Conservation (phyloP, 2,329 filamentous ascomycete genomes). For the Aureobasidium mangrovei region DNA sequence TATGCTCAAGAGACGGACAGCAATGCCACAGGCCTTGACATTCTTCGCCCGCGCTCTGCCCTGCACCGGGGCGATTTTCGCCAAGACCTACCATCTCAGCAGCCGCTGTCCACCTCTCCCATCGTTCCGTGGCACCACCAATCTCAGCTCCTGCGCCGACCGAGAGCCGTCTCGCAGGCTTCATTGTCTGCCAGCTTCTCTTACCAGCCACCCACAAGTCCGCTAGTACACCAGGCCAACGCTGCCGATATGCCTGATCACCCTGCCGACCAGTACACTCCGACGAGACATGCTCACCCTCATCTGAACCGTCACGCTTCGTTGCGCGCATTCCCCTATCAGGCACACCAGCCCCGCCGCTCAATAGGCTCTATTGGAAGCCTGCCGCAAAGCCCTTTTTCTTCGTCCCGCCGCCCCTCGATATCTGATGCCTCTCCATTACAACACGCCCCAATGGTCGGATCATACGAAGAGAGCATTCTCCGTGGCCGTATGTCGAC, state of each 20-base stretch:
- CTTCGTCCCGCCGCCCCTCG: conserved; percentile 57
- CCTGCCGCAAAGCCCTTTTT: conserved; percentile 36
- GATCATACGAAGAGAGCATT: conserved; percentile 96
- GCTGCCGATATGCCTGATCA: conserved; percentile 63
- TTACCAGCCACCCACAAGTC: conserved; percentile 83
- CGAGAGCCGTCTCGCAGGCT: conserved; percentile 44
- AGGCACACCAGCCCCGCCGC: conserved; percentile 69
- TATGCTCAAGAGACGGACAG: background rate
- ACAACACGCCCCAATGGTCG: conserved; percentile 90
- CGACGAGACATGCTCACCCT: conserved; percentile 16
- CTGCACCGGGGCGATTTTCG: conserved; percentile 55
- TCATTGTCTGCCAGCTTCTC: conserved; percentile 72
- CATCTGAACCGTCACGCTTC: background rate
- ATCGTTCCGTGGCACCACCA: conserved; percentile 44
- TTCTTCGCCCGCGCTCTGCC: conserved; percentile 73
- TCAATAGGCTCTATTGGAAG: conserved; percentile 56
- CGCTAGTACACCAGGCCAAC: conserved; percentile 78
- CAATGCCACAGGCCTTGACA: conserved; percentile 39
- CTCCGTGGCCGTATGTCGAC: conserved; percentile 93
- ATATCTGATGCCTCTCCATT: conserved; percentile 67
- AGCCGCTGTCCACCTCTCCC: conserved; percentile 41
- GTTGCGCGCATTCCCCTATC: conserved; percentile 46
- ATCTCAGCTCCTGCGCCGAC: conserved; percentile 29
- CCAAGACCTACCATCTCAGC: conserved; percentile 31
- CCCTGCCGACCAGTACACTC: conserved; percentile 30